These are phyloP conservation scores for Wickerhamomyces chambardii DNA, from an alignment of 805 yeast genomes.

Conservation along the genomic window DNA sequence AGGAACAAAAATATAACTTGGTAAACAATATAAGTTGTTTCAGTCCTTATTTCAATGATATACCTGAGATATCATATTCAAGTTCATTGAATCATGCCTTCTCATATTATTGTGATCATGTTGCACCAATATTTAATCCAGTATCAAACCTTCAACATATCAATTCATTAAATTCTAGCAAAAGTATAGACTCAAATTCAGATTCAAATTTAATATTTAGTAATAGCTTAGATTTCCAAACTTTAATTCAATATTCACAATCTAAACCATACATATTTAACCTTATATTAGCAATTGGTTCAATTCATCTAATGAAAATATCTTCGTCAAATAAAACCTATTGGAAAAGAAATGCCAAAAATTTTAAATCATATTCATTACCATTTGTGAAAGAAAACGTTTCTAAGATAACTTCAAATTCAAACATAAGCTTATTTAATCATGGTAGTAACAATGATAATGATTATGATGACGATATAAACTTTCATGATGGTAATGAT, in stretches of 20 bases:
- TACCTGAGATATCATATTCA: too few relatives aligned
- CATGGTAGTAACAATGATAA: too few relatives aligned
- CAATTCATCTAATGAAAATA: constrained; percentile 1
- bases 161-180: neutral
- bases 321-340: neutral
- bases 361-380: constrained; percentile 1
- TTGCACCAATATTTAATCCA: constrained; percentile 5
- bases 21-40: too few relatives aligned
- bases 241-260: constrained; percentile 2
- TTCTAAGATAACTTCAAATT: neutral
- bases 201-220: neutral
- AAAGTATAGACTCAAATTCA: neutral
- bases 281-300: constrained; percentile 3
- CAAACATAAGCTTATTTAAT: too few relatives aligned
- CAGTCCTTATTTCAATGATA: too few relatives aligned
- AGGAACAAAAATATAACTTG: too few relatives aligned
- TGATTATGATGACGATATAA: too few relatives aligned
- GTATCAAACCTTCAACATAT: neutral
- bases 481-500: too few relatives aligned
- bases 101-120: constrained; percentile 2
- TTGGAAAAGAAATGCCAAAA: constrained; percentile 2
- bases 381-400: neutral
- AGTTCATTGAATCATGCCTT: constrained; percentile 2
- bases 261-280: constrained; percentile 1
- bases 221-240: constrained; percentile 1